These are phyloP conservation scores for Bonia amplexicaulis DNA, from an alignment of 176 grass and related monocot species.

Conservation along the genomic window DNA sequence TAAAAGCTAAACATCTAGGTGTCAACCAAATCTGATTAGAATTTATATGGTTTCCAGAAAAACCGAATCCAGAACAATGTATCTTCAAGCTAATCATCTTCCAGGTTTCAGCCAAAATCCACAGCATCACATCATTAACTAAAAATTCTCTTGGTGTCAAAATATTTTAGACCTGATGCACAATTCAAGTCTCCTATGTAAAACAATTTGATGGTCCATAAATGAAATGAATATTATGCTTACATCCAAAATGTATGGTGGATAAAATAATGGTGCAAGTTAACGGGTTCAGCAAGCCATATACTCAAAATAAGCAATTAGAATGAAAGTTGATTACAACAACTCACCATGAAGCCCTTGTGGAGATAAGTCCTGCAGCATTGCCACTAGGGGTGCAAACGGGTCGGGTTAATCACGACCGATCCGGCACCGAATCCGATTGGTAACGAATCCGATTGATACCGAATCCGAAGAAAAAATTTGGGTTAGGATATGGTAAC, in stretches of 20 bases:
- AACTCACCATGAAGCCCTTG: slow-evolving; percentile 83
- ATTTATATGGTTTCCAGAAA: background rate
- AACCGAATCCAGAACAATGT: background rate
- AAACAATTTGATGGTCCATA: background rate
- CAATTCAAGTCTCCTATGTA: background rate
- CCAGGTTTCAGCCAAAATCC: background rate
- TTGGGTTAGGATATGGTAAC: too few relatives aligned
- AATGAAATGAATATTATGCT: background rate
- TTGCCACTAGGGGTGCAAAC: too few relatives aligned
- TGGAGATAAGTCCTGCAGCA: slow-evolving; percentile 80
- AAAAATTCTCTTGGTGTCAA: background rate
- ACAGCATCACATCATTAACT: background rate
- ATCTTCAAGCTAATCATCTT: background rate
- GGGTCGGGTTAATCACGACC: too few relatives aligned
- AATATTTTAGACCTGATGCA: background rate
- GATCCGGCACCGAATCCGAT: too few relatives aligned
- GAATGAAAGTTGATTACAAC: background rate
- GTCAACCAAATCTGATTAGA: background rate
- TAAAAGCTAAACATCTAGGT: background rate
- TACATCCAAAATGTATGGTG: background rate
- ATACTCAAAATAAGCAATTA: background rate
- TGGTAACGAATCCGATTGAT: too few relatives aligned
- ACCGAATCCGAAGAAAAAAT: too few relatives aligned
- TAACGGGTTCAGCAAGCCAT: background rate
- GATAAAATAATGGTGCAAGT: background rate